A percentile compares a stretch with the other conserved stretches of the same genome.
Conservation (phyloP, 805 yeast genomes). For the Zygoascus ofunaensis region DNA sequence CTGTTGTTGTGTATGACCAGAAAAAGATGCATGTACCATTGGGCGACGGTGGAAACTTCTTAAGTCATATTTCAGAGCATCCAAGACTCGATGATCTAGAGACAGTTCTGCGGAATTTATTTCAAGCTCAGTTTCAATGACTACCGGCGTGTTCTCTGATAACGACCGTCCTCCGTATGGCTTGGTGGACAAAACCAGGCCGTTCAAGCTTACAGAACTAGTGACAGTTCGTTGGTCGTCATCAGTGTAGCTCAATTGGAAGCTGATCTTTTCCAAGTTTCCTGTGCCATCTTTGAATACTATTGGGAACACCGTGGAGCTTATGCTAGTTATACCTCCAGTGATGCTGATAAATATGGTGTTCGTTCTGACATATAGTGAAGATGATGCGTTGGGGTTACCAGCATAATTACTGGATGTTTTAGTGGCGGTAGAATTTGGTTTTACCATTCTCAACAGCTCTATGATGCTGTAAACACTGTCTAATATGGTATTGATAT, state of each 20-base stretch:
- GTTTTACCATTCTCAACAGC: neutral
- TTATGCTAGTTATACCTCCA: neutral
- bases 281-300: neutral
- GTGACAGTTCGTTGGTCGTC: neutral
- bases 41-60: neutral
- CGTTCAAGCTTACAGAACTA: neutral
- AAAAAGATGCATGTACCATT: neutral
- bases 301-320: neutral
- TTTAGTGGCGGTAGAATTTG: neutral
- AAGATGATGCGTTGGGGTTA: neutral
- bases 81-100: neutral
- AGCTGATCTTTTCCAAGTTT: neutral
- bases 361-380: slow-evolving; percentile 1
- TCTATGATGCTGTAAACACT: neutral
- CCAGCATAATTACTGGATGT: too few relatives aligned
- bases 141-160: neutral
- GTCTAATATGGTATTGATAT: slow-evolving; percentile 2
- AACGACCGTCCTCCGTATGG: neutral
- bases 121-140: neutral
- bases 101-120: neutral
- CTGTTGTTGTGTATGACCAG: neutral
- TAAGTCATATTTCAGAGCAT: neutral
- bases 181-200: neutral
- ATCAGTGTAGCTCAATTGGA: neutral
- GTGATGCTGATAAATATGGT: neutral